Percentiles rank a stretch among this genome's conserved stretches.
These are phyloP conservation scores for Epichloe elymi DNA, from an alignment of 2,329 filamentous ascomycete genomes.

Conservation along the genomic window DNA sequence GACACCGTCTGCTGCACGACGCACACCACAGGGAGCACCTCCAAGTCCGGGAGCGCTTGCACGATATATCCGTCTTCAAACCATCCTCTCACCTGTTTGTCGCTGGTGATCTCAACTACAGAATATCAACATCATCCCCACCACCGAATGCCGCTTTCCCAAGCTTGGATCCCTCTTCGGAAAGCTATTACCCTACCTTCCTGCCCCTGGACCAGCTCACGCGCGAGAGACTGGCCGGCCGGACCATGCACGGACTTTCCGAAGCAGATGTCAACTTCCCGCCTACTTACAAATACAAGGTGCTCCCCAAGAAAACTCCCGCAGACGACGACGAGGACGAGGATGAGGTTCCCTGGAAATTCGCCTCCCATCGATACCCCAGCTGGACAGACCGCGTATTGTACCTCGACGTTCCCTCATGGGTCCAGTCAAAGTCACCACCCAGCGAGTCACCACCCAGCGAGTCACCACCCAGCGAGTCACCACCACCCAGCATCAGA, in stretches of 20 bases:
- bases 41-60: slow-evolving; percentile 31
- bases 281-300: slow-evolving; percentile 84
- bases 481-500: slow-evolving; percentile 22
- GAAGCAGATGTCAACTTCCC: slow-evolving; percentile 70
- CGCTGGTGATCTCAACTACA: slow-evolving; percentile 89
- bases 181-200: slow-evolving; percentile 51
- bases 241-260: slow-evolving; percentile 63
- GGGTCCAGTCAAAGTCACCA: slow-evolving; percentile 27
- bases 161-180: slow-evolving; percentile 40
- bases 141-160: slow-evolving; percentile 48
- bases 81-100: slow-evolving; percentile 70
- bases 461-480: slow-evolving; percentile 12
- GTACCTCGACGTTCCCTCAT: slow-evolving; percentile 51
- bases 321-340: slow-evolving; percentile 16
- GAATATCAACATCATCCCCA: slow-evolving; percentile 58
- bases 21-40: slow-evolving; percentile 21
- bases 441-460: slow-evolving; percentile 10
- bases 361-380: slow-evolving; percentile 74
- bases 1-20: slow-evolving; percentile 21
- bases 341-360: slow-evolving; percentile 45
- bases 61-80: slow-evolving; percentile 57
- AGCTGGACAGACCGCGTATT: slow-evolving; percentile 90
- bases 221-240: slow-evolving; percentile 52
- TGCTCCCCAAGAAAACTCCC: slow-evolving; percentile 13
- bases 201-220: slow-evolving; percentile 68